Evolutionary conservation across 805 yeast genomes (phyloP), one percentile per base, ranked within the genome.

Genomic region (Candida sonorensis): DNA sequence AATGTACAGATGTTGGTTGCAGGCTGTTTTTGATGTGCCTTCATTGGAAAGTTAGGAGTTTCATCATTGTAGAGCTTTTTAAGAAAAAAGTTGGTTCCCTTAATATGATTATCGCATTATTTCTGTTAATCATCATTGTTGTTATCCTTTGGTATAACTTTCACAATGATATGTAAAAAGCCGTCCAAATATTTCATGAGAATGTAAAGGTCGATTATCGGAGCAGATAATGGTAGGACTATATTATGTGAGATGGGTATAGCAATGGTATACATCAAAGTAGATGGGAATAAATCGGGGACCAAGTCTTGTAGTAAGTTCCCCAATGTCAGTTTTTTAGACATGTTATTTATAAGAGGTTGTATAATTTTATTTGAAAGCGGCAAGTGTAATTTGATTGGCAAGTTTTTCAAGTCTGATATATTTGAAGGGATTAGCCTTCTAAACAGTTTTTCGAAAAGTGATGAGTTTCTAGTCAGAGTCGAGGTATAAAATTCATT

Each of bases 1-100:
- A 60, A 92, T 92, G 98, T 92, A 85, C 55, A 69, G 98, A 50
- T 84, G 87, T 37, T 92, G 98, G 98, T 62, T 92, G 35, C 98
- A 92, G 61, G 97, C 92, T 1, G 87, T 85, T 17, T 90, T 90
- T 55, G 69, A 64, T 33, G 61, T 51, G 25, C 49, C 53, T 22
- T 10, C n/a, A n/a, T n/a, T 4, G 29, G 19, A 23, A 19, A 10
- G 14, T 28, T 12, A 7, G 5, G 22, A n/a, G n/a, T n/a, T n/a
- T n/a, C n/a, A n/a, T n/a, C n/a, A n/a, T n/a, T n/a, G n/a, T n/a
- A n/a, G n/a, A n/a, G n/a, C n/a, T n/a, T n/a, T n/a, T n/a, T n/a
- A n/a, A 24, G 24, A 29, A n/a, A 29, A 10, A 4, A 30, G 13
- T 10, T 17, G n/a, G n/a, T n/a, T n/a, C n/a, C n/a, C n/a, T n/a